phyloP scores from a whole-genome alignment of 2,329 filamentous ascomycete species.

The Aspergillus floridensis region DNA sequence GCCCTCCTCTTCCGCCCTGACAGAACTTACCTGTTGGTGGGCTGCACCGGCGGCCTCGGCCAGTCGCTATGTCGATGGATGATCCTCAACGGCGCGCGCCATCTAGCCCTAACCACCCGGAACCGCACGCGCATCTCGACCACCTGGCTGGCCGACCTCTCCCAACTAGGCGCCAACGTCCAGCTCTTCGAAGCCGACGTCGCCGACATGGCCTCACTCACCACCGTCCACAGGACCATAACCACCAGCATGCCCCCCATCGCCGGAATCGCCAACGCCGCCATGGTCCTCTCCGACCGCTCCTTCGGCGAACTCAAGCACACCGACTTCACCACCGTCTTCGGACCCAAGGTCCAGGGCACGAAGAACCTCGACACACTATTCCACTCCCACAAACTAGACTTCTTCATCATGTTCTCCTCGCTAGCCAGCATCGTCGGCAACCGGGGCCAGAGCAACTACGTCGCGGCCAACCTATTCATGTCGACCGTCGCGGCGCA shows the following conservation, averaged over 20 bases:
- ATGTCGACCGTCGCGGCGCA: background rate
- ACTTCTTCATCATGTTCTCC: constrained; percentile 17
- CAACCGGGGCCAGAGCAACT: constrained; percentile 14
- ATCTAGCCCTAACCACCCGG: constrained; percentile 26
- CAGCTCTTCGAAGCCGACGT: constrained; percentile 6
- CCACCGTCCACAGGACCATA: constrained; percentile 19
- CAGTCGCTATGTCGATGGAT: constrained; percentile 26
- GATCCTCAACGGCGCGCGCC: constrained; percentile 20
- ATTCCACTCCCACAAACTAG: constrained; percentile 2
- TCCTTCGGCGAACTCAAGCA: background rate
- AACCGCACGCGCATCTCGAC: constrained; percentile 18
- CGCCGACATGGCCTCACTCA: constrained; percentile 3
- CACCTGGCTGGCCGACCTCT: constrained; percentile 4
- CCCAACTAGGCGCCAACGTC: background rate
- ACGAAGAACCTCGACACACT: constrained; percentile 5
- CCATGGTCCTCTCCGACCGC: constrained; percentile 35
- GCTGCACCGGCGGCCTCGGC: constrained; percentile 25
- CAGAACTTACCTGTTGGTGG: constrained; percentile 28
- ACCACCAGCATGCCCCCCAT: constrained; percentile 27
- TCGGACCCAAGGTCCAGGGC: constrained; percentile 8
- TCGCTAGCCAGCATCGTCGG: constrained; percentile 9
- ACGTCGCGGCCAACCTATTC: constrained; percentile 9
- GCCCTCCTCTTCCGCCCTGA: constrained; percentile 12
- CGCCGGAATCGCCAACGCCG: constrained; percentile 35
- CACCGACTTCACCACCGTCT: background rate